Evolutionary conservation across 768 basidiomycete genomes (phyloP), one percentile per base, ranked within the genome.

Genomic region (Russula sp.): DNA sequence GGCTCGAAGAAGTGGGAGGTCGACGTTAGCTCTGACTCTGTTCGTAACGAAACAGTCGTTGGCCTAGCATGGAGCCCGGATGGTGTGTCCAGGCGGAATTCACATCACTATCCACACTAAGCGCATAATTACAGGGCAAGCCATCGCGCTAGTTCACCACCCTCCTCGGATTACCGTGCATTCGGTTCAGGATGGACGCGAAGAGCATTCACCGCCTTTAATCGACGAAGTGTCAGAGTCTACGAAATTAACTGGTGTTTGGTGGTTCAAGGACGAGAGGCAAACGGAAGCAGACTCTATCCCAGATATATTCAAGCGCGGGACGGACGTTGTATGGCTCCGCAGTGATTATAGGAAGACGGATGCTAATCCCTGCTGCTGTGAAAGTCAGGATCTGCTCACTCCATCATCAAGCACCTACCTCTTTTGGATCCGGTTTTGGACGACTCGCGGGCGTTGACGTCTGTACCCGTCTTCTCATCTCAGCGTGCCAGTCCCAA

Each of bases 1-100:
- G 89, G 91, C 18, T 75, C 83, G 7, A 91, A 85, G 73, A 85
- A 87, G 65, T 94, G 91, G 91, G 90, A 93, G 69, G 79, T 89
- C 42, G 86, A 87, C 68, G 78, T 88, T n/a, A 70, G 73, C 35
- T 47, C 66, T 45, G 82, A 81, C 35, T 67, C 71, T 2, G 57
- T 57, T 40, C 75, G 77, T 47, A 77, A 75, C 47, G 79, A 81
- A 51, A 79, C 81, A 58, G 80, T 89, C 34, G 77, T 81, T 48
- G 84, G 77, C 51, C 69, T 93, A 37, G 82, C 82, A 13, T 94
- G 91, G 91, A 91, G 89, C 73, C 91, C 91, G 3, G 88, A 88
- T 73, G 88, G 91, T 90, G 75, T 61, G 74, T 65, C 35, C 52
- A 61, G 53, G 20, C 27, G 55, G 11, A 27, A 59, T 35, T 18